These are phyloP conservation scores for Thymus quinquecostatus DNA, from an alignment of 257 asterid species.

Conservation along the genomic window DNA sequence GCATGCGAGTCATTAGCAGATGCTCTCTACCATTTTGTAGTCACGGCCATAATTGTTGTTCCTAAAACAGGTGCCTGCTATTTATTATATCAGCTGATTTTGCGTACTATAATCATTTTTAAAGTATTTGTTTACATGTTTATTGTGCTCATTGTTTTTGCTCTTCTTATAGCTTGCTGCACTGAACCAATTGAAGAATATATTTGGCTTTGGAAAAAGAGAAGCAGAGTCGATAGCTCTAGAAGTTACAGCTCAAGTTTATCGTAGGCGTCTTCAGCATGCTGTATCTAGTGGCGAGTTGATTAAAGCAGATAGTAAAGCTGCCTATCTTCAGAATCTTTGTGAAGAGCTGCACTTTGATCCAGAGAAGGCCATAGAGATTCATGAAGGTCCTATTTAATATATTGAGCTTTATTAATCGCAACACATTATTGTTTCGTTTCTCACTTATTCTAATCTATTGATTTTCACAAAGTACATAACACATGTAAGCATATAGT, in stretches of 20 bases:
- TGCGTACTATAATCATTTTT: conserved; percentile 7
- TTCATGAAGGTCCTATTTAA: conserved; percentile 72
- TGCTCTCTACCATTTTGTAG: not conserved
- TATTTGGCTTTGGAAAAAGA: conserved; percentile 87
- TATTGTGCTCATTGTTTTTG: conserved; percentile 32
- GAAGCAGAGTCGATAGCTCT: conserved; percentile 82
- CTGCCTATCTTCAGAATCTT: conserved; percentile 87
- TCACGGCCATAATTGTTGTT: conserved; percentile 19
- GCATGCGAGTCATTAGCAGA: no score
- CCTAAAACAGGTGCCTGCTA: conserved; percentile 19
- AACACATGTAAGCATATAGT: not conserved
- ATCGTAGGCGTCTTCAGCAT: conserved; percentile 88
- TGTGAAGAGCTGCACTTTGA: conserved; percentile 94
- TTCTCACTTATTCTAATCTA: not conserved
- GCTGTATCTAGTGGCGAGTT: conserved; percentile 90
- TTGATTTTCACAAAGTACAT: not conserved
- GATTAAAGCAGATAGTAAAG: conserved; percentile 82
- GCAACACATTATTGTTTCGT: not conserved
- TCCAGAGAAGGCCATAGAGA: conserved; percentile 85
- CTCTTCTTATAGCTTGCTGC: conserved; percentile 71
- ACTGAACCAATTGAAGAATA: conserved; percentile 78
- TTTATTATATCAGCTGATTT: conserved; percentile 9
- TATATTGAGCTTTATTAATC: conserved; percentile 8
- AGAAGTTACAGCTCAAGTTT: conserved; percentile 79
- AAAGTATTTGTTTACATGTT: not conserved